Evolutionary conservation across 306 rosid genomes (phyloP).

Genomic region (Luffa aegyptiaca): DNA sequence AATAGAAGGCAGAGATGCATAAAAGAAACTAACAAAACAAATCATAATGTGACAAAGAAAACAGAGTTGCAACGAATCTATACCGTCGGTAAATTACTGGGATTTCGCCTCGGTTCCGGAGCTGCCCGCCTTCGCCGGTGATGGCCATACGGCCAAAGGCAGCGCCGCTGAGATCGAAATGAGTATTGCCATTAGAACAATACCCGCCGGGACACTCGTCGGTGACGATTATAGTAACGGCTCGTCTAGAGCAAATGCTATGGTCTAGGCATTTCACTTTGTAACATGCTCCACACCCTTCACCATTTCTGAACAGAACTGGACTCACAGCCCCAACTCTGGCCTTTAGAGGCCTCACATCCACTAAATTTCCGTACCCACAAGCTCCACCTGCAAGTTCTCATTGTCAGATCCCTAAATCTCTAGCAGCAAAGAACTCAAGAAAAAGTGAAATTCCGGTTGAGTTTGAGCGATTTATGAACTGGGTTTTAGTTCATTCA

Average conservation of each 20-base stretch:
- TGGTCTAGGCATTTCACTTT: slow-evolving; percentile 75
- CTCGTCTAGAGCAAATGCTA: slow-evolving; percentile 58
- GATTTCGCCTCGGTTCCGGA: slow-evolving; percentile 66
- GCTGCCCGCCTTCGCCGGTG: slow-evolving; percentile 46
- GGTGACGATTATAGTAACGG: slow-evolving; percentile 70
- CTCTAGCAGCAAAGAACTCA: not conserved
- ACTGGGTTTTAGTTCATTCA: not conserved
- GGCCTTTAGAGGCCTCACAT: slow-evolving; percentile 74
- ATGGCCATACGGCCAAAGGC: slow-evolving; percentile 84
- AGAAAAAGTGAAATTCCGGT: not conserved
- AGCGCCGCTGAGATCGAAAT: slow-evolving; percentile 89
- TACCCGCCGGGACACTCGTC: slow-evolving; percentile 84
- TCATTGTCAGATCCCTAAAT: not conserved
- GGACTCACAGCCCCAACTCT: slow-evolving; percentile 87
- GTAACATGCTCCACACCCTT: slow-evolving; percentile 89
- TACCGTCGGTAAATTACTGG: slow-evolving; percentile 35
- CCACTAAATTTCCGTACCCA: slow-evolving; percentile 76
- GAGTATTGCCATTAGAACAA: slow-evolving; percentile 49
- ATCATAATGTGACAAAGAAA: not conserved
- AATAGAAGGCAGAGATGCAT: not conserved
- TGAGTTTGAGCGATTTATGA: not conserved
- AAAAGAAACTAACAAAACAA: not conserved
- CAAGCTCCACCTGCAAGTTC: slow-evolving; percentile 71
- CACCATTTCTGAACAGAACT: slow-evolving; percentile 52
- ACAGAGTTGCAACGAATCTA: not conserved